Percentiles rank a stretch among this genome's conserved stretches.
Conservation (phyloP, 1,284 basidiomycete genomes). For the Ustilago cynodontis region DNA sequence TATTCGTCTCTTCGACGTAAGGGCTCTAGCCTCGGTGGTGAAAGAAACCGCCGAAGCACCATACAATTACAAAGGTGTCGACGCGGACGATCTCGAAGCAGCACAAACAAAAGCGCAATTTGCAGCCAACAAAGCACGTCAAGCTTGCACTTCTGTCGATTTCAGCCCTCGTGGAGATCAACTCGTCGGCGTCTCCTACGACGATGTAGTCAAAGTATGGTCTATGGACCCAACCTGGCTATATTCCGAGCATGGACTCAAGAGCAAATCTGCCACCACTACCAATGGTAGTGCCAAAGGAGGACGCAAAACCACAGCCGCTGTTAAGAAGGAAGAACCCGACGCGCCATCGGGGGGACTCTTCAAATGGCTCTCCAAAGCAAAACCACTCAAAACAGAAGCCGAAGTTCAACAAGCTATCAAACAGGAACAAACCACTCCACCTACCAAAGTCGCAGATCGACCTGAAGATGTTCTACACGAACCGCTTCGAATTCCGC, state of each 20-base stretch:
- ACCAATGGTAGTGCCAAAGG: constrained; percentile 8
- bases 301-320: constrained; percentile 10
- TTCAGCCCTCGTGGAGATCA: constrained; percentile 61
- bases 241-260: constrained; percentile 31
- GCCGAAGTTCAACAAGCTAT: constrained; percentile 24
- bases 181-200: constrained; percentile 64
- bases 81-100: constrained; percentile 41
- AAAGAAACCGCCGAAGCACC: constrained; percentile 47
- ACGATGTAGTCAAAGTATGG: constrained; percentile 64
- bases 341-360: constrained; percentile 12
- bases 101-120: constrained; percentile 55
- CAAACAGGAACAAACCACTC: constrained; percentile 20
- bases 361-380: constrained; percentile 23
- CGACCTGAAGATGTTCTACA: constrained; percentile 51
- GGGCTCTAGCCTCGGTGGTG: constrained; percentile 46
- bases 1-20: constrained; percentile 64
- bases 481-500: constrained; percentile 46
- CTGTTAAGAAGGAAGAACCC: constrained; percentile 33
- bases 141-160: constrained; percentile 66
- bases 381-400: constrained; percentile 41
- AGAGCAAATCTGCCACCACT: constrained; percentile 22
- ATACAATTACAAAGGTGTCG: constrained; percentile 54
- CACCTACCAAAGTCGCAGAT: background rate
- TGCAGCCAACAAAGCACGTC: constrained; percentile 38
- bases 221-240: constrained; percentile 35